A percentile compares a stretch with the other conserved stretches of the same genome.
Conservation (phyloP, 805 yeast species). For the Barnettozyma salicaria region DNA sequence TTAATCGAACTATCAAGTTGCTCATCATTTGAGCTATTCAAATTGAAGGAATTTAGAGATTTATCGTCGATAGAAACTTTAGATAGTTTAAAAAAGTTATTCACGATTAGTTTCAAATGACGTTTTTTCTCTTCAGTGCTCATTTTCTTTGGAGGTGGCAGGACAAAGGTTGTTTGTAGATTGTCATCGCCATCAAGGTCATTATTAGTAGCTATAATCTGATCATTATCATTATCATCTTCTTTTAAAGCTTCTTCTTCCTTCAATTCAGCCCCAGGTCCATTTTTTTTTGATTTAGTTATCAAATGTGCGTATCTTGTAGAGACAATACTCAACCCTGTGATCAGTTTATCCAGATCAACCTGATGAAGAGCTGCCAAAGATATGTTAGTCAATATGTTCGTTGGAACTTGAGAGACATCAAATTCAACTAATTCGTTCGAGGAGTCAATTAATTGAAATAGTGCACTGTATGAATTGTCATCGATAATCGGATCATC, state of each 20-base stretch:
- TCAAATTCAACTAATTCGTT: conserved; percentile 66
- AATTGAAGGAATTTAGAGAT: conserved; percentile 16
- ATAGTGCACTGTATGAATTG: conserved; percentile 56
- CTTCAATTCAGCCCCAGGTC: conserved; percentile 27
- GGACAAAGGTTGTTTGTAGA: conserved; percentile 39
- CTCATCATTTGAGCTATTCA: conserved; percentile 18
- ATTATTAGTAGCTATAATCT: conserved; percentile 7
- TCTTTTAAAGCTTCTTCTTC: conserved; percentile 23
- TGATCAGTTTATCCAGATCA: conserved; percentile 45
- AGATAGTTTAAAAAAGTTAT: conserved; percentile 50
- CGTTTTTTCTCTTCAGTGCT: conserved; percentile 49
- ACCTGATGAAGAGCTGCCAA: conserved; percentile 57
- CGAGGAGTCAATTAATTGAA: conserved; percentile 54
- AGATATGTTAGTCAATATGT: conserved; percentile 59
- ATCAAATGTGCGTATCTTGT: conserved; percentile 53
- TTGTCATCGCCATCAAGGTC: conserved; percentile 31
- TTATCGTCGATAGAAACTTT: conserved; percentile 23
- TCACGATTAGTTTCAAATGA: conserved; percentile 51
- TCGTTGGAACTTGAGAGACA: conserved; percentile 59
- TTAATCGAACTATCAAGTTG: conserved; percentile 20
- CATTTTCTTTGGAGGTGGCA: conserved; percentile 55
- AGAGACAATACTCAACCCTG: conserved; percentile 64
- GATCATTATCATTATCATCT: conserved; percentile 25
- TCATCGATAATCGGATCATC: conserved; percentile 33
- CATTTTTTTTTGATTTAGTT: conserved; percentile 19